Evolutionary conservation across 2,329 filamentous ascomycete species (phyloP).

Genomic region (Trichoderma cornu-damae): DNA sequence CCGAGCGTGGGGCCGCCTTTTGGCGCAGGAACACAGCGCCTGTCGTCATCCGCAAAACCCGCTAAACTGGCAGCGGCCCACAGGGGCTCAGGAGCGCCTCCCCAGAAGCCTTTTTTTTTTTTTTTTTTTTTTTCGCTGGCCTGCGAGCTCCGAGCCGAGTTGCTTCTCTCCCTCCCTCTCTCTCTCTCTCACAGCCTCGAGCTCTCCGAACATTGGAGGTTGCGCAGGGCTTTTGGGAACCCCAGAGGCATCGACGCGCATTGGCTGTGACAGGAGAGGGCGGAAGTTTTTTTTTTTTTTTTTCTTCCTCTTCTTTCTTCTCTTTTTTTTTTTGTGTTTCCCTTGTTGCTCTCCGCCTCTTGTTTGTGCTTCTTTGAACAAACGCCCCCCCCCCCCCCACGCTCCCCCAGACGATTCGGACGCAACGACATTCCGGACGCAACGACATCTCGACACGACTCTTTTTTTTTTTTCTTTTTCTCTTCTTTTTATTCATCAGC

Average conservation of each 20-base stretch:
- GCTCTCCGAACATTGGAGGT: not conserved
- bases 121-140: too few relatives aligned
- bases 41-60: constrained; percentile 7
- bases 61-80: constrained; percentile 11
- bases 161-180: not conserved
- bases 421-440: not conserved
- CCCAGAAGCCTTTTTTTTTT: not conserved
- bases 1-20: constrained; percentile 13
- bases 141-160: not conserved
- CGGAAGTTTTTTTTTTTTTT: not conserved
- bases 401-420: too few relatives aligned
- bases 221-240: constrained; percentile 12
- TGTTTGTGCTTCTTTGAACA: too few relatives aligned
- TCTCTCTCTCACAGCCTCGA: not conserved
- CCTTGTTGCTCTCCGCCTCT: not conserved
- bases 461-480: too few relatives aligned
- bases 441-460: too few relatives aligned
- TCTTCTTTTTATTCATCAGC: not conserved
- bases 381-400: too few relatives aligned
- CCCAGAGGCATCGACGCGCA: not conserved
- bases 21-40: constrained; percentile 11
- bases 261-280: not conserved
- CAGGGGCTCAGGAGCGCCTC: constrained; percentile 6
- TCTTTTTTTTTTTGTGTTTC: not conserved
- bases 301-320: not conserved